Evolutionary conservation across 2,329 filamentous ascomycete genomes (phyloP).

Genomic region (Exophiala phaeomuriformis): DNA sequence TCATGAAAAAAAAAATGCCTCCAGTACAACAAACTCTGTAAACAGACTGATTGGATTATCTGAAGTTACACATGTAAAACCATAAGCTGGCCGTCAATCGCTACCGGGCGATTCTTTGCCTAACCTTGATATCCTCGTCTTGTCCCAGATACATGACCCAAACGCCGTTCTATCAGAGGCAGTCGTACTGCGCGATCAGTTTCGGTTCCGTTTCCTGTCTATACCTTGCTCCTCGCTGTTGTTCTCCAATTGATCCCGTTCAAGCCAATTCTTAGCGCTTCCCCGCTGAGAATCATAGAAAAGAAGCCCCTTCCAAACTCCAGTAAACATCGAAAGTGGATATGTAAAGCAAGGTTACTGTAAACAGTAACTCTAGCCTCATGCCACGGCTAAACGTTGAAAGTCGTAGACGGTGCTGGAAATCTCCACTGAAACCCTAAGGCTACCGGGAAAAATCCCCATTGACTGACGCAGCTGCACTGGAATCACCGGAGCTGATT

Average conservation of each 20-base stretch:
- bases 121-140: constrained; percentile 8
- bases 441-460: constrained; percentile 44
- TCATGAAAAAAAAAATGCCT: neutral
- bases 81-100: constrained; percentile 16
- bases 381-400: no score
- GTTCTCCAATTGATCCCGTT: constrained; percentile 8
- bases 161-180: constrained; percentile 19
- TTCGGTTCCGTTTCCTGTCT: constrained; percentile 13
- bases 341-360: no score
- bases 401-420: no score
- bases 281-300: neutral
- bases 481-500: constrained; percentile 68
- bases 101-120: constrained; percentile 7
- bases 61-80: constrained; percentile 23
- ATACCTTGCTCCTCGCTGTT: constrained; percentile 22
- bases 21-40: neutral
- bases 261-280: constrained; percentile 1
- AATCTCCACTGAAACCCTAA: neutral
- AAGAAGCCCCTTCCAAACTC: constrained; percentile 2
- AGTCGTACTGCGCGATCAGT: constrained; percentile 13
- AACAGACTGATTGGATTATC: constrained; percentile 14
- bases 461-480: constrained; percentile 67
- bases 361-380: no score
- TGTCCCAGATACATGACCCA: constrained; percentile 6
- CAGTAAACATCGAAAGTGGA: neutral